These are phyloP conservation scores for Fusarium transvaalense DNA, from an alignment of 2,329 filamentous ascomycete genomes.

Conservation along the genomic window DNA sequence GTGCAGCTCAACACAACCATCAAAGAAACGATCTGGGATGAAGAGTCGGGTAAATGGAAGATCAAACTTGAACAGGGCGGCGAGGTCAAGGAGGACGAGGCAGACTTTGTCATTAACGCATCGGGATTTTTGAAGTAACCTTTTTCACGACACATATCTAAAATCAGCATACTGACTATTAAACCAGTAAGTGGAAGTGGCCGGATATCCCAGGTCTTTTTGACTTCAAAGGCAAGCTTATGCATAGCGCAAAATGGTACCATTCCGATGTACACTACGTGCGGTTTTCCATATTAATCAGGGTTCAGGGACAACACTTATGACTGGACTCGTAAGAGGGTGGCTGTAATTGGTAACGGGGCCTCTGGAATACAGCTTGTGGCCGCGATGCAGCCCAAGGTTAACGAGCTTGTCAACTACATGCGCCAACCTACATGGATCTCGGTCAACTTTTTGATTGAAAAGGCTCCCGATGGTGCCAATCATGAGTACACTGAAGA, in stretches of 20 bases:
- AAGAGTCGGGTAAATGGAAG: constrained; percentile 6
- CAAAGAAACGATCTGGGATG: constrained; percentile 12
- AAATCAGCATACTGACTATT: neutral
- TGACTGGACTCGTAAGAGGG: constrained; percentile 6
- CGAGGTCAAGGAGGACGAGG: constrained; percentile 9
- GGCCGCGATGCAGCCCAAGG: constrained; percentile 6
- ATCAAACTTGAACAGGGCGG: constrained; percentile 13
- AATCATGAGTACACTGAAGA: constrained; percentile 9
- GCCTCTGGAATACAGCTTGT: constrained; percentile 15
- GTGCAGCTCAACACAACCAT: constrained; percentile 5
- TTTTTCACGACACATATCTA: rapidly evolving
- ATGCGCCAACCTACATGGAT: constrained; percentile 17
- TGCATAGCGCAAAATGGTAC: constrained; percentile 15
- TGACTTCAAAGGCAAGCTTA: constrained; percentile 14
- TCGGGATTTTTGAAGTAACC: constrained; percentile 12
- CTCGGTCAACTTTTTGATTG: constrained; percentile 8
- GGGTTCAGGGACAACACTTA: neutral
- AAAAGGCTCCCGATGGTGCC: constrained; percentile 5
- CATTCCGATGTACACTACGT: rapidly evolving
- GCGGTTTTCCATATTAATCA: neutral
- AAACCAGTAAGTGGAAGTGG: constrained; percentile 15
- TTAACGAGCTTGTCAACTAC: constrained; percentile 2
- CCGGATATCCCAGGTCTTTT: constrained; percentile 11
- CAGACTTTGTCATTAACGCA: constrained; percentile 15
- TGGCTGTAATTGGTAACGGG: constrained; percentile 7